phyloP scores from a whole-genome alignment of 2,329 filamentous ascomycete genomes.

The Epichloe festucae region DNA sequence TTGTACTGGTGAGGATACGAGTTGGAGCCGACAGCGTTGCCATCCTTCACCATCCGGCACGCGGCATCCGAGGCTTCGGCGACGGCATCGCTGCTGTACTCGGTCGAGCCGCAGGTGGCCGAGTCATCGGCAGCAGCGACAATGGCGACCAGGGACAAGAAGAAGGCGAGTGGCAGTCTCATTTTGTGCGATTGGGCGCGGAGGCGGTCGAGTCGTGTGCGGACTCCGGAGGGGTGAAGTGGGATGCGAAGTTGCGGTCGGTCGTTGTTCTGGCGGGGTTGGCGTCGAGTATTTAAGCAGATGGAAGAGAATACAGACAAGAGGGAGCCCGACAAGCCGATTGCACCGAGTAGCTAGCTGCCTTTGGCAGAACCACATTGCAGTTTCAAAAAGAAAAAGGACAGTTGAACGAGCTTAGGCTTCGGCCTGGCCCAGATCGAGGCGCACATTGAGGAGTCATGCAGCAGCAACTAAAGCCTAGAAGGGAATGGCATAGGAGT shows the following conservation, averaged over 20 bases:
- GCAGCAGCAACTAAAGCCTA: no score
- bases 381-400: background rate
- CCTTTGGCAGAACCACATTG: background rate
- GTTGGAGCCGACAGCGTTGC: constrained; percentile 21
- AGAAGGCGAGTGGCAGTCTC: constrained; percentile 4
- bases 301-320: background rate
- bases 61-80: constrained; percentile 36
- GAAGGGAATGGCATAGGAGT: no score
- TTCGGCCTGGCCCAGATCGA: background rate
- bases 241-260: background rate
- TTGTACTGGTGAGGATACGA: constrained; percentile 46
- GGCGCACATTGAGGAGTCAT: background rate
- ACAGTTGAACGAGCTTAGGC: background rate
- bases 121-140: constrained; percentile 14
- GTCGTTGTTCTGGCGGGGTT: background rate
- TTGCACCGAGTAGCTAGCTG: background rate
- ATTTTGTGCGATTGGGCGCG: background rate
- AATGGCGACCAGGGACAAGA: constrained; percentile 7
- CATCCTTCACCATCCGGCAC: constrained; percentile 34
- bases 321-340: background rate
- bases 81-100: constrained; percentile 34
- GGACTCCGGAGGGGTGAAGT: no score
- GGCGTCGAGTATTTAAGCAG: background rate
- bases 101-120: constrained; percentile 36
- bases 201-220: background rate